Evolutionary conservation across 495 filamentous ascomycete genomes (phyloP), one percentile per base, ranked within the genome.

Genomic region (Xylaria castorea): DNA sequence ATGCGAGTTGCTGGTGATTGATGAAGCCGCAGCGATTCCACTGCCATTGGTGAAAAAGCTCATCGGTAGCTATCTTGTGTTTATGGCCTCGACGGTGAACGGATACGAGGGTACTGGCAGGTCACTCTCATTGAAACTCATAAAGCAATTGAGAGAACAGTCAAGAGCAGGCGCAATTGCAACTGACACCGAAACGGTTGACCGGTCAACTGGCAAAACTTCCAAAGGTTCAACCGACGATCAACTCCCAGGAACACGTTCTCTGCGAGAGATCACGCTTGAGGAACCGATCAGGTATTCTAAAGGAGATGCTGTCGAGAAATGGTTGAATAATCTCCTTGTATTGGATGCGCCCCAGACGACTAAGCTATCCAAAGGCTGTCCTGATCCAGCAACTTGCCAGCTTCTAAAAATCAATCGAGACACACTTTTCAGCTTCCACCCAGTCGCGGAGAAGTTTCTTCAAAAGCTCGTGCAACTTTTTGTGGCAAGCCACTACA

Each of bases 31-130:
- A 9, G 97, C 97, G 1, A 99, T 99, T 60, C 97, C 97, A 5
- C 82, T 99, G 12, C 96, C 96, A 9, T 82, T 98, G 55, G 96
- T 98, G 16, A 88, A 91, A 73, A 98, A 97, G 79, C 87, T 99
- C 40, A 93, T 99, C 89, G 96, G 97, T 0, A 96, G 95, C n/a
- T 99, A 98, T 81, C 85, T 98, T 30, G 94, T 98, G 4, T 99
- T 99, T 84, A 99, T 99, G 97, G 94, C 97, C 5, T 98, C 96
- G 1, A 99, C 97, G 18, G 97, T 99, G 83, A 98, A 97, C 77
- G 97, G 97, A 66, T 99, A 99, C 78, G 97, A 99, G 83, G 97
- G 97, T 73, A 99, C 97, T 3, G 97, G 97, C 40, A 89, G 97
- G 50, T 98, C 95, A 1, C 86, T 99, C 2, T 98, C 97, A 4